Percentiles rank a stretch among this genome's conserved stretches.
Evolutionary conservation across 345 rosid genomes (phyloP).

Genomic region (Psidium friedrichsthalianum): DNA sequence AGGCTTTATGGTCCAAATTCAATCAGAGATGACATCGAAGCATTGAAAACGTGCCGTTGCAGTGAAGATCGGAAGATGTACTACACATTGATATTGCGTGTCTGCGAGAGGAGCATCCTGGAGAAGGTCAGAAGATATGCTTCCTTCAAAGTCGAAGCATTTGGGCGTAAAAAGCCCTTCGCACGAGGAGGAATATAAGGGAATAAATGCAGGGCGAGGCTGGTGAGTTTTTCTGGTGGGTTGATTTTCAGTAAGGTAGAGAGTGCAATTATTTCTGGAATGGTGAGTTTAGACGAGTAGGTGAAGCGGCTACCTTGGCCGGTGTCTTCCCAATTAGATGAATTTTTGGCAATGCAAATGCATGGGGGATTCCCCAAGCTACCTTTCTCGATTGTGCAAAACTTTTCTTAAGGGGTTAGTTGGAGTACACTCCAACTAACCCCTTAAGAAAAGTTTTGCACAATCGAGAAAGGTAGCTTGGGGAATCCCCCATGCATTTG

Average conservation of each 20-base stretch:
- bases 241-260: neutral
- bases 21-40: conserved; percentile 35
- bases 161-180: neutral
- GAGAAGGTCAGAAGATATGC: conserved; percentile 48
- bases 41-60: conserved; percentile 19
- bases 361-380: neutral
- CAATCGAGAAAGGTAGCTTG: too few relatives aligned
- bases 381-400: neutral
- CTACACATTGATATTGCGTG: conserved; percentile 49
- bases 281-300: neutral
- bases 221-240: neutral
- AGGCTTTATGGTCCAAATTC: conserved; percentile 35
- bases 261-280: neutral
- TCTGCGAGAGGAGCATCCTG: conserved; percentile 66
- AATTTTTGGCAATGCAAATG: neutral
- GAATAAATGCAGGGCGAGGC: neutral
- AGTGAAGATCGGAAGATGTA: conserved; percentile 41
- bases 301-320: neutral
- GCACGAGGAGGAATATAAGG: conserved; percentile 14
- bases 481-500: too few relatives aligned
- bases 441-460: too few relatives aligned
- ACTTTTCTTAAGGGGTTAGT: neutral
- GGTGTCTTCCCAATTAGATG: neutral
- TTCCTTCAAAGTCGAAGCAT: neutral
- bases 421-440: too few relatives aligned